A percentile compares a stretch with the other conserved stretches of the same genome.
Evolutionary conservation across 768 basidiomycete genomes (phyloP).

Genomic region (Lactifluus subvellereus): DNA sequence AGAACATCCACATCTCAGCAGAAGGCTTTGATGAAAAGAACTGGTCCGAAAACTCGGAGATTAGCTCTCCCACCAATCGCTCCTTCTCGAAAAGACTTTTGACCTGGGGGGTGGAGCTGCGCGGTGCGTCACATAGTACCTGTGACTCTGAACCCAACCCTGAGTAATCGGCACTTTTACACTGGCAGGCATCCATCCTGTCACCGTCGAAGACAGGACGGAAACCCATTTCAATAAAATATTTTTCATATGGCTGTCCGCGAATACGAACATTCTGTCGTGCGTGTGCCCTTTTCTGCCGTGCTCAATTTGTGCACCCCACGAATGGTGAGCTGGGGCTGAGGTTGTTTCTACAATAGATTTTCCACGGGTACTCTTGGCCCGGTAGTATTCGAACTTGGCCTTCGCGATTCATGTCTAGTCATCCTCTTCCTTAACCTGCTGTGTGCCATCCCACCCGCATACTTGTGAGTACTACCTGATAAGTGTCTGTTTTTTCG

Average conservation of each 20-base stretch:
- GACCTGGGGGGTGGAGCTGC: conserved; percentile 32
- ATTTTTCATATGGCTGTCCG: conserved; percentile 39
- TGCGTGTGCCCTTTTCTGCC: conserved; percentile 19
- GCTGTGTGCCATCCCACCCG: conserved; percentile 37
- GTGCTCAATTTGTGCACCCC: not conserved
- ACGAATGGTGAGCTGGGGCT: not conserved
- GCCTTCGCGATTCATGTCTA: conserved; percentile 40
- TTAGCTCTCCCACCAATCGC: not conserved
- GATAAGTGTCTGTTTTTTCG: not conserved
- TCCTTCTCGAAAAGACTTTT: conserved; percentile 25
- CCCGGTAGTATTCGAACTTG: conserved; percentile 39
- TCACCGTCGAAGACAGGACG: conserved; percentile 31
- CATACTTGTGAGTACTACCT: conserved; percentile 36
- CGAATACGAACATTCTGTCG: conserved; percentile 39
- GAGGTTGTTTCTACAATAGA: conserved; percentile 24
- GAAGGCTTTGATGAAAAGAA: not conserved
- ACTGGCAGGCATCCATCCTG: conserved; percentile 38
- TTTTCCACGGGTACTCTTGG: conserved; percentile 46
- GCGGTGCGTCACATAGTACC: conserved; percentile 27
- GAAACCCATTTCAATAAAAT: conserved; percentile 38
- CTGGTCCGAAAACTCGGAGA: no score
- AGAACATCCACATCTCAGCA: not conserved
- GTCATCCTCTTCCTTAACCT: conserved; percentile 45
- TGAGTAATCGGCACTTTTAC: not conserved
- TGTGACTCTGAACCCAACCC: no score